These are phyloP conservation scores for Kwoniella botswanensis DNA, from an alignment of 768 basidiomycete species.

Conservation along the genomic window DNA sequence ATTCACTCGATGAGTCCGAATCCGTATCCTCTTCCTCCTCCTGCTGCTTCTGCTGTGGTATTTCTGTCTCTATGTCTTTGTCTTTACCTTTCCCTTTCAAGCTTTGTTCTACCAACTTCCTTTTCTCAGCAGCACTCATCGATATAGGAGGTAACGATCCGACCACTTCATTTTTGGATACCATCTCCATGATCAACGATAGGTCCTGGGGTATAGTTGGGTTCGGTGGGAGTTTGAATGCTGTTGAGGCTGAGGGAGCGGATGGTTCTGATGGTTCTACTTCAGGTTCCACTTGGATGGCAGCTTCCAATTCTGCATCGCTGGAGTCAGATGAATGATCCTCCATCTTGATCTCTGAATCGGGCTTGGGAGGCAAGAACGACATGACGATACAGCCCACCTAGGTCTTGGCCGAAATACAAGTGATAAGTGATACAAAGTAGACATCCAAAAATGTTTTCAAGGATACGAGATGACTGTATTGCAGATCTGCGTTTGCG, in stretches of 20 bases:
- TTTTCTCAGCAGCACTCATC: slow-evolving; percentile 46
- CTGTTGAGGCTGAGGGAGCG: slow-evolving; percentile 6
- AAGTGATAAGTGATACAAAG: too few relatives aligned
- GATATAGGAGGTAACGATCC: slow-evolving; percentile 39
- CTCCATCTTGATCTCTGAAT: slow-evolving; percentile 5
- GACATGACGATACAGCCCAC: too few relatives aligned
- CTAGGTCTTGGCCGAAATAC: too few relatives aligned
- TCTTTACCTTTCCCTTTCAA: slow-evolving; percentile 25
- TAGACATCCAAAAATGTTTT: too few relatives aligned
- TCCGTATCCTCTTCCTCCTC: slow-evolving; percentile 9
- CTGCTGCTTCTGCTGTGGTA: not conserved
- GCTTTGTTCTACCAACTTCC: slow-evolving; percentile 45
- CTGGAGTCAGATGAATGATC: slow-evolving; percentile 3
- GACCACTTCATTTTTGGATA: slow-evolving; percentile 42
- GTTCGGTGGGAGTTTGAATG: slow-evolving; percentile 34
- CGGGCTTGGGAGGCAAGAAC: too few relatives aligned
- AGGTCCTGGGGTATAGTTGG: slow-evolving; percentile 52
- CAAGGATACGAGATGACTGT: too few relatives aligned
- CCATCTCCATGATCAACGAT: slow-evolving; percentile 55
- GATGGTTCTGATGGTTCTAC: not conserved
- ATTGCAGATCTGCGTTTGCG: too few relatives aligned
- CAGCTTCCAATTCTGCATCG: slow-evolving; percentile 27
- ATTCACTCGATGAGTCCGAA: slow-evolving; percentile 28
- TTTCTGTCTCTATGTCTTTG: slow-evolving; percentile 25
- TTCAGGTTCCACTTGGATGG: slow-evolving; percentile 7